Evolutionary conservation across 805 yeast genomes (phyloP).

Genomic region (Zygotorulaspora florentina): DNA sequence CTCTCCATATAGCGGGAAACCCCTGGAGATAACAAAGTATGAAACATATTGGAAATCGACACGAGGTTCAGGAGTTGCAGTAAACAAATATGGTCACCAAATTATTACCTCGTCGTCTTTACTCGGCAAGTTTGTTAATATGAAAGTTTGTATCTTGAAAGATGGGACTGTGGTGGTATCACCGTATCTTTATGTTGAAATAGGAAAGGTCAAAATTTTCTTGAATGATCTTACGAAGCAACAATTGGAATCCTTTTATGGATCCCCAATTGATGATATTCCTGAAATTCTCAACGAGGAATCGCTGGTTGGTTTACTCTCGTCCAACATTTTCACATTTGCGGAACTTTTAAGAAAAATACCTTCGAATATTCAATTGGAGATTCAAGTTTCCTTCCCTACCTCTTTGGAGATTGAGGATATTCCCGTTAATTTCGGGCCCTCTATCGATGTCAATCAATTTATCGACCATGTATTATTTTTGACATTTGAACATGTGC

Average conservation of each 20-base stretch:
- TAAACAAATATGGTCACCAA: constrained; percentile 19
- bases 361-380: constrained; percentile 59
- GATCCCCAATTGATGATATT: constrained; percentile 25
- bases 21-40: constrained; percentile 84
- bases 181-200: constrained; percentile 57
- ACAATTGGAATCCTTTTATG: constrained; percentile 34
- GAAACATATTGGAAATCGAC: constrained; percentile 98
- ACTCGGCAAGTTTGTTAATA: constrained; percentile 69
- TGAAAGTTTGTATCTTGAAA: constrained; percentile 64
- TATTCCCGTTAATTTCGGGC: constrained; percentile 41
- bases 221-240: constrained; percentile 49
- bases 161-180: constrained; percentile 87
- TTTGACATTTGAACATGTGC: constrained; percentile 72
- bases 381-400: constrained; percentile 75
- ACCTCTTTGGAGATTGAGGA: constrained; percentile 46
- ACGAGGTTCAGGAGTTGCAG: constrained; percentile 40
- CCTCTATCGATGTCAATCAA: constrained; percentile 54
- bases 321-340: constrained; percentile 52
- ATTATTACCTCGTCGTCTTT: constrained; percentile 90
- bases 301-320: constrained; percentile 26
- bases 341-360: constrained; percentile 52
- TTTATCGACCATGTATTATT: constrained; percentile 72
- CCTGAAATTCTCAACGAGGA: constrained; percentile 24
- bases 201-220: constrained; percentile 49
- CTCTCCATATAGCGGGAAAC: constrained; percentile 79